Conservation (phyloP, 2,329 filamentous ascomycete genomes). For the Aureobasidium sp. region DNA sequence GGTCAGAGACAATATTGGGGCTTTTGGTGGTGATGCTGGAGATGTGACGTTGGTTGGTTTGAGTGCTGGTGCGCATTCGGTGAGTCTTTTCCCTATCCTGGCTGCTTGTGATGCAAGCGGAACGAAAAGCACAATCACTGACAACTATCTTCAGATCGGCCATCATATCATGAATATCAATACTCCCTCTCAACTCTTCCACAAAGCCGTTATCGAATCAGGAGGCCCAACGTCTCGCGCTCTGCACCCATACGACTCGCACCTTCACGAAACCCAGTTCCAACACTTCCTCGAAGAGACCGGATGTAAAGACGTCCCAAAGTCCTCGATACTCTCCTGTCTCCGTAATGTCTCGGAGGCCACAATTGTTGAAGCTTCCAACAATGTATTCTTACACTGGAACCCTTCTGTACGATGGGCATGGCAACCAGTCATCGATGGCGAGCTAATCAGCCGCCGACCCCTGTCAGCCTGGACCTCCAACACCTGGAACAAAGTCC, state of each 20-base stretch:
- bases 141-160: conserved; percentile 41
- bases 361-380: conserved; percentile 34
- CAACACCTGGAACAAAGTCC: conserved; percentile 48
- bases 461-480: conserved; percentile 55
- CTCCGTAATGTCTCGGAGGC: conserved; percentile 35
- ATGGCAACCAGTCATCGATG: conserved; percentile 64
- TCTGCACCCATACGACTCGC: conserved; percentile 34
- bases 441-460: conserved; percentile 49
- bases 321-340: conserved; percentile 33
- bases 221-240: conserved; percentile 42
- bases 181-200: conserved; percentile 33
- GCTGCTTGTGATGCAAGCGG: background rate
- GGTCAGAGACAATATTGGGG: conserved; percentile 33
- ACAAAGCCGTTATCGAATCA: conserved; percentile 42
- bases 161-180: conserved; percentile 55
- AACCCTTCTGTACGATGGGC: conserved; percentile 46
- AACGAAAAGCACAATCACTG: background rate
- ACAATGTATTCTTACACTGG: conserved; percentile 38
- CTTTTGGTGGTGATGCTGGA: conserved; percentile 31
- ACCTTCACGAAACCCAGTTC: conserved; percentile 41
- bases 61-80: conserved; percentile 58
- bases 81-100: conserved; percentile 24
- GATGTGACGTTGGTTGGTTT: conserved; percentile 62
- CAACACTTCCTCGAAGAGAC: conserved; percentile 33
- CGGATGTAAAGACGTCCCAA: conserved; percentile 26